Percentiles rank a stretch among this genome's conserved stretches.
phyloP scores from a whole-genome alignment of 2,329 filamentous ascomycete species.

The Exophiala sideris region DNA sequence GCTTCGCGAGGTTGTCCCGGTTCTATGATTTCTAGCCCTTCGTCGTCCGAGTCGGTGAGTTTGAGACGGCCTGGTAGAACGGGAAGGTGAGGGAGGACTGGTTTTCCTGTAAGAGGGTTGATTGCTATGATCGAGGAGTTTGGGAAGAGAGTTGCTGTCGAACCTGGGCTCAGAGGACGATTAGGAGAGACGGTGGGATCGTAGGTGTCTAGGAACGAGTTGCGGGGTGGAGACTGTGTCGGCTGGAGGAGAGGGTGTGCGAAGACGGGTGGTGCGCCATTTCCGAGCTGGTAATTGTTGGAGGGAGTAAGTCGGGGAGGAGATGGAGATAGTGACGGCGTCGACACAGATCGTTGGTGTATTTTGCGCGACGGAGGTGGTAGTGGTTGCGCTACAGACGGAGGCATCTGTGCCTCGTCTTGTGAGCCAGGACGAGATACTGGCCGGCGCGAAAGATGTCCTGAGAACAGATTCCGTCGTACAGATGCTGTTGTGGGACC shows the following conservation, averaged over 20 bases:
- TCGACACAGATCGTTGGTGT: constrained; percentile 20
- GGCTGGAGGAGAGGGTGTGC: constrained; percentile 7
- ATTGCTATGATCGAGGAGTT: constrained; percentile 26
- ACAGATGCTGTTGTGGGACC: constrained; percentile 32
- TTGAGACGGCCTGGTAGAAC: constrained; percentile 36
- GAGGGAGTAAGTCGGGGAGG: constrained; percentile 16
- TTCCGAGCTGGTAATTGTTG: constrained; percentile 3
- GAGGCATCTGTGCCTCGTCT: not conserved
- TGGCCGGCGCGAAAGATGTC: constrained; percentile 43
- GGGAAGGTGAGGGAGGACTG: constrained; percentile 35
- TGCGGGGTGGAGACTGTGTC: not conserved
- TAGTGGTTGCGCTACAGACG: not conserved
- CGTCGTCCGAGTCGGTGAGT: constrained; percentile 40
- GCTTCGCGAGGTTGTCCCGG: constrained; percentile 13
- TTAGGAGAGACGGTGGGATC: constrained; percentile 25
- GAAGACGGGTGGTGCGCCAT: constrained; percentile 5
- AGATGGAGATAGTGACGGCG: constrained; percentile 19
- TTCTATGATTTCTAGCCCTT: not conserved
- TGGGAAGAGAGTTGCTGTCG: constrained; percentile 20
- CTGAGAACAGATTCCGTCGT: constrained; percentile 45
- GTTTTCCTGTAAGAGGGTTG: constrained; percentile 26
- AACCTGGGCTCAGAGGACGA: constrained; percentile 21
- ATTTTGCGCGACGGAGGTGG: not conserved
- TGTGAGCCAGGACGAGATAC: constrained; percentile 24
- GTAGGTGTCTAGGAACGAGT: constrained; percentile 13